Conservation (phyloP, 768 basidiomycete species). For the Tephrocybe sp. region DNA sequence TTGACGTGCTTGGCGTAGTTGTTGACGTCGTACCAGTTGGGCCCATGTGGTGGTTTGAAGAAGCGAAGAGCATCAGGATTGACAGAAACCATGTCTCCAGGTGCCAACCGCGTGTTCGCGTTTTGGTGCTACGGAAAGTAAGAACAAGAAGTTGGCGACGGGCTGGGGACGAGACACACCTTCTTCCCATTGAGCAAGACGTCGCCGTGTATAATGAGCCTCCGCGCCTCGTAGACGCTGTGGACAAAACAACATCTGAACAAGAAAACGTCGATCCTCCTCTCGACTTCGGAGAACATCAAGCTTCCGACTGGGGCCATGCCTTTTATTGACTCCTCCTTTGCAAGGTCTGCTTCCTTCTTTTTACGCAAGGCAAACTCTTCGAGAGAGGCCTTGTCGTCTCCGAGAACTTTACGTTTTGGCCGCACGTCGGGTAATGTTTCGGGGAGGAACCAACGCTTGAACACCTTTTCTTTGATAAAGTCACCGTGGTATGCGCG, state of each 20-base stretch:
- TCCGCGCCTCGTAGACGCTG: conserved; percentile 87
- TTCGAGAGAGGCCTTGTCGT: conserved; percentile 45
- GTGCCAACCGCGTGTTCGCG: conserved; percentile 84
- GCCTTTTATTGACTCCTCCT: conserved; percentile 55
- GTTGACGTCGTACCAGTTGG: conserved; percentile 34
- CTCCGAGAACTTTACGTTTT: conserved; percentile 40
- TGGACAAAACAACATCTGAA: conserved; percentile 87
- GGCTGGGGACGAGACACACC: conserved; percentile 42
- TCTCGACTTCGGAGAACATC: conserved; percentile 95
- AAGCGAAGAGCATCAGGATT: conserved; percentile 79
- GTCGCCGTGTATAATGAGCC: conserved; percentile 82
- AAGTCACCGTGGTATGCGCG: conserved; percentile 96
- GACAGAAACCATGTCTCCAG: conserved; percentile 93
- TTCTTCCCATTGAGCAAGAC: conserved; percentile 88
- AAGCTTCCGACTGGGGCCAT: conserved; percentile 91
- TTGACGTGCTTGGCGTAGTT: conserved; percentile 18
- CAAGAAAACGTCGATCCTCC: conserved; percentile 87
- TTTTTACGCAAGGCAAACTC: conserved; percentile 59
- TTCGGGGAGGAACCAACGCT: conserved; percentile 89
- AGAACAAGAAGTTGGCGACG: conserved; percentile 2
- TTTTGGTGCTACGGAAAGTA: conserved; percentile 59
- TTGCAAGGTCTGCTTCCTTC: conserved; percentile 45
- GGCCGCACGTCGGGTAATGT: conserved; percentile 84
- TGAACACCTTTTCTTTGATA: conserved; percentile 90
- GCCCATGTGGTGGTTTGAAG: conserved; percentile 41